Evolutionary conservation across 768 basidiomycete genomes (phyloP).

Genomic region (Calvatia gigantea): DNA sequence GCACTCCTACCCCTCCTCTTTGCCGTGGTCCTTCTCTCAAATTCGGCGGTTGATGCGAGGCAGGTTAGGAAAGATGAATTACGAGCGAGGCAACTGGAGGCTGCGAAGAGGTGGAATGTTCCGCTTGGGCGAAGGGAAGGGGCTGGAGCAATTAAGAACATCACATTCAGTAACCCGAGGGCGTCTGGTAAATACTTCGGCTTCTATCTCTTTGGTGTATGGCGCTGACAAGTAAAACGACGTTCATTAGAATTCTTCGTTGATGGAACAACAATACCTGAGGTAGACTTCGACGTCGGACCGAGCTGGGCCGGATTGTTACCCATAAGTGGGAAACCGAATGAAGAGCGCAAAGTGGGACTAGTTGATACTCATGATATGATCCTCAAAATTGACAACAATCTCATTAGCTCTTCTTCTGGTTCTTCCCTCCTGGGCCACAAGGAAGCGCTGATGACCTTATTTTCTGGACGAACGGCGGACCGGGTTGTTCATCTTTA

Average conservation of each 20-base stretch:
- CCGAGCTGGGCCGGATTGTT: conserved; percentile 74
- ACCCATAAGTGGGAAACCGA: conserved; percentile 55
- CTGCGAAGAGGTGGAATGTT: conserved; percentile 37
- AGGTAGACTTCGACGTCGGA: conserved; percentile 70
- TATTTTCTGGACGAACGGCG: conserved; percentile 83
- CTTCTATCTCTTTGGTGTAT: too few species aligned
- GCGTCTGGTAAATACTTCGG: conserved; percentile 50
- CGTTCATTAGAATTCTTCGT: conserved; percentile 59
- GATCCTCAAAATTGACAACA: background rate
- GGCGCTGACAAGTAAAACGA: background rate
- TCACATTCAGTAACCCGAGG: conserved; percentile 66
- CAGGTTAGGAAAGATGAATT: conserved; percentile 39
- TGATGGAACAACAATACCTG: conserved; percentile 59
- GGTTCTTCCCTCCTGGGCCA: conserved; percentile 81
- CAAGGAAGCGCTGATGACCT: conserved; percentile 68
- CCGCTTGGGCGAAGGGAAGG: conserved; percentile 16
- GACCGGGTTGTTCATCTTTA: conserved; percentile 74
- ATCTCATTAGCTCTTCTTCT: conserved; percentile 65
- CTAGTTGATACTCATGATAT: background rate
- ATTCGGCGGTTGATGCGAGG: conserved; percentile 20
- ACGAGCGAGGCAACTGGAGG: conserved; percentile 42
- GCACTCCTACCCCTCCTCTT: conserved; percentile 6
- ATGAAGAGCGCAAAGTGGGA: conserved; percentile 66
- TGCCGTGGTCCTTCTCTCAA: conserved; percentile 15
- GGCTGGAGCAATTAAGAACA: conserved; percentile 43